phyloP scores from a whole-genome alignment of 441 rosid genomes.

The Lepidium campestre region DNA sequence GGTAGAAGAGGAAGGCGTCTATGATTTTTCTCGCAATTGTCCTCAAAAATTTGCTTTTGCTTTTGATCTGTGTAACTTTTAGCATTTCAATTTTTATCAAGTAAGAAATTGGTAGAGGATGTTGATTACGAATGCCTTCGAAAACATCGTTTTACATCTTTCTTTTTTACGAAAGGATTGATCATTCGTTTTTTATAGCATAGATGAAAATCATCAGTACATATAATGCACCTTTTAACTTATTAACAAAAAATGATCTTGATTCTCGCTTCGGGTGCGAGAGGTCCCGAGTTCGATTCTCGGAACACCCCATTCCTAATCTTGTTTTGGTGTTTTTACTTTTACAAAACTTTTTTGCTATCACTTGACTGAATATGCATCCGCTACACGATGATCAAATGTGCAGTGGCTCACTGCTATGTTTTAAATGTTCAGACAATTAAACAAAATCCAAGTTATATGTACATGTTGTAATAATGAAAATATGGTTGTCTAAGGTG shows the following conservation, averaged over 20 bases:
- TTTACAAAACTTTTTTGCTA: too few relatives aligned
- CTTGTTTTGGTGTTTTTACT: too few relatives aligned
- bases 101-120: neutral
- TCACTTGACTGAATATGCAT: too few relatives aligned
- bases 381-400: too few relatives aligned
- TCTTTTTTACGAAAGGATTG: too few relatives aligned
- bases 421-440: neutral
- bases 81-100: neutral
- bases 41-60: neutral
- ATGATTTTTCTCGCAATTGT: constrained; percentile 4
- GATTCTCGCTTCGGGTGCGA: constrained; percentile 56
- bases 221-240: too few relatives aligned
- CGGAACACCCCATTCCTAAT: constrained; percentile 33
- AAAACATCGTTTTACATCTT: too few relatives aligned
- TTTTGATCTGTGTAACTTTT: neutral
- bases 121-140: neutral
- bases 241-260: too few relatives aligned
- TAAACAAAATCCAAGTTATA: neutral
- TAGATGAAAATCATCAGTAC: neutral
- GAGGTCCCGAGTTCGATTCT: constrained; percentile 93
- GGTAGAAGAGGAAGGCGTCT: constrained; percentile 27
- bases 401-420: too few relatives aligned
- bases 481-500: neutral
- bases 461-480: neutral
- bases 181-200: too few relatives aligned